Evolutionary conservation across 768 basidiomycete genomes (phyloP).

Genomic region (Termitomyces eurrhizus): DNA sequence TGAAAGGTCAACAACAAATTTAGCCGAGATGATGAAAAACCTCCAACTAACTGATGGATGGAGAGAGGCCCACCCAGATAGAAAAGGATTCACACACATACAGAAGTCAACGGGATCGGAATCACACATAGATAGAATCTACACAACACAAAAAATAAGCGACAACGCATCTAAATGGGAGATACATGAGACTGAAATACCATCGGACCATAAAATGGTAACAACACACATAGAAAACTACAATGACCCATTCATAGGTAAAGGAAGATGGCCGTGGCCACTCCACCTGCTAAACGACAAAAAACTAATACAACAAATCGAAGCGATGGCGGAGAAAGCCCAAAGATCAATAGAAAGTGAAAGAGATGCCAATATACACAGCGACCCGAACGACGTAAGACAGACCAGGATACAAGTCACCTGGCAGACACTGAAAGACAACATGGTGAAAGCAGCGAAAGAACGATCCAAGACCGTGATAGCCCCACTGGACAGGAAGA

Average conservation of each 20-base stretch:
- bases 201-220: background rate
- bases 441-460: no score
- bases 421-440: no score
- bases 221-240: background rate
- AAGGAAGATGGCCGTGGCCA: background rate
- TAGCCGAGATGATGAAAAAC: background rate
- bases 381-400: no score
- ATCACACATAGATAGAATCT: background rate
- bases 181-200: background rate
- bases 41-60: background rate
- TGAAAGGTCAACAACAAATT: rapidly evolving
- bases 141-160: background rate
- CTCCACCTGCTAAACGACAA: background rate
- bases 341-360: no score
- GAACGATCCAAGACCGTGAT: no score
- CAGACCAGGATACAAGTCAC: no score
- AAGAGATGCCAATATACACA: no score
- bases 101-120: background rate
- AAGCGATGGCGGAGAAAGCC: background rate
- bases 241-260: background rate
- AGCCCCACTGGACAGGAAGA: no score
- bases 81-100: background rate
- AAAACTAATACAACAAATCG: background rate
- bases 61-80: background rate
- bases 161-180: background rate